Conservation (phyloP, 495 filamentous ascomycete genomes). For the Tuber magnatum region DNA sequence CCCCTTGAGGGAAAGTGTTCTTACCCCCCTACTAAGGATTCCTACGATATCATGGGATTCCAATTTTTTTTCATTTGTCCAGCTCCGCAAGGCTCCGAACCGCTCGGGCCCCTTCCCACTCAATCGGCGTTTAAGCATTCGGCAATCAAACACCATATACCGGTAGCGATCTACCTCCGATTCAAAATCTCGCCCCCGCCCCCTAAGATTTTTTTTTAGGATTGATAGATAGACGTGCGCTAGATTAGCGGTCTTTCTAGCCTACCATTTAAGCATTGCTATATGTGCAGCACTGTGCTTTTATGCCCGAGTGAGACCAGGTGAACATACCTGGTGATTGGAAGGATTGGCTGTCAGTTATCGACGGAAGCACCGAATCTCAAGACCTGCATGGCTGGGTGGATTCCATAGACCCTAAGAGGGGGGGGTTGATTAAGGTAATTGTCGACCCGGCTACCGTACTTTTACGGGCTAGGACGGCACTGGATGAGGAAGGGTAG, state of each 20-base stretch:
- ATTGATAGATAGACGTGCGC: background rate
- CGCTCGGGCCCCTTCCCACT: background rate
- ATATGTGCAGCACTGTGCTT: background rate
- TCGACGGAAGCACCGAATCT: background rate
- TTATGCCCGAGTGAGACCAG: constrained; percentile 1
- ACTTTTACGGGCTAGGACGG: background rate
- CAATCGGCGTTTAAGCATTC: background rate
- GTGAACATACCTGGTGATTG: background rate
- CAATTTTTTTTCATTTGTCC: background rate
- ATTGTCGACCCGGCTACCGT: background rate
- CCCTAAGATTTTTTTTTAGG: too few relatives aligned
- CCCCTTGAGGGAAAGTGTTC: background rate
- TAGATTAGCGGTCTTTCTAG: background rate
- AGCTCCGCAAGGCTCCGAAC: background rate
- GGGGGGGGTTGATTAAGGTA: background rate
- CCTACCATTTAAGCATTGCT: background rate
- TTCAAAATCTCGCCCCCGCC: background rate
- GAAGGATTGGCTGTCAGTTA: background rate
- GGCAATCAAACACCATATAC: background rate
- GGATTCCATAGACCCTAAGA: background rate
- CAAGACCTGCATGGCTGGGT: background rate
- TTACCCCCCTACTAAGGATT: background rate
- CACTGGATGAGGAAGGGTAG: background rate
- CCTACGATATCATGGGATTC: background rate
- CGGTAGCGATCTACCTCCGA: background rate